Conservation (phyloP, 192 early-diverging fungal genomes). For the Coemansia sp. region DNA sequence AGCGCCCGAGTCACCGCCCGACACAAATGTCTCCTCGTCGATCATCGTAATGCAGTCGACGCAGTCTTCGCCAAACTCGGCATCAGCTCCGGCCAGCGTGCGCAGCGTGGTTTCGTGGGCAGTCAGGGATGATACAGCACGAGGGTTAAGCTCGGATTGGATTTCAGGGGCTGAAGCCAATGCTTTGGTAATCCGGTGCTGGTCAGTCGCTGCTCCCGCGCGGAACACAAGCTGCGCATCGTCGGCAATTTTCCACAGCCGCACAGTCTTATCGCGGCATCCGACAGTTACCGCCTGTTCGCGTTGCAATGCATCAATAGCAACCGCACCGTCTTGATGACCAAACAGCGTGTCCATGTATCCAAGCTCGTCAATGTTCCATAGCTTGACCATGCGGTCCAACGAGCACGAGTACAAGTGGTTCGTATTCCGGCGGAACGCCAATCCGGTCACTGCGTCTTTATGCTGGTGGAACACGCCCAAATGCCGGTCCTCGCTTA, state of each 20-base stretch:
- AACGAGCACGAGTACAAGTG: constrained; percentile 81
- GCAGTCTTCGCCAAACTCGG: constrained; percentile 58
- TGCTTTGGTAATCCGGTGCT: constrained; percentile 26
- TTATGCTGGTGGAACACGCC: constrained; percentile 85
- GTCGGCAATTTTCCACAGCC: constrained; percentile 95
- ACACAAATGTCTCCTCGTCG: constrained; percentile 91
- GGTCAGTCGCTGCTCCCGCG: constrained; percentile 62
- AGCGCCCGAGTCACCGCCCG: constrained; percentile 81
- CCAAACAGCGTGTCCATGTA: constrained; percentile 99
- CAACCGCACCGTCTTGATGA: constrained; percentile 87
- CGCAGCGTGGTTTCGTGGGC: constrained; percentile 22
- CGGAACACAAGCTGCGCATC: constrained; percentile 92
- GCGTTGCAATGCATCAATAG: constrained; percentile 77
- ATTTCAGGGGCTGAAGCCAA: not conserved
- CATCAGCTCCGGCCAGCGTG: constrained; percentile 13
- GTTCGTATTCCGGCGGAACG: constrained; percentile 76
- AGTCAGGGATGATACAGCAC: not conserved
- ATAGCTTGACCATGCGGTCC: constrained; percentile 95
- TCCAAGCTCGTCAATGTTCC: constrained; percentile 87
- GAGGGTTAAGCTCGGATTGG: constrained; percentile 2
- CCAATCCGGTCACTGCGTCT: constrained; percentile 81
- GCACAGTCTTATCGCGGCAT: constrained; percentile 81
- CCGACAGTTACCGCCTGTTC: constrained; percentile 92
- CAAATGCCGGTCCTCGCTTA: constrained; percentile 70
- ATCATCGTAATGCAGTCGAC: constrained; percentile 88